A percentile compares a stretch with the other conserved stretches of the same genome.
Conservation (phyloP, 192 early-diverging fungal species). For the Backusella morwellensis region DNA sequence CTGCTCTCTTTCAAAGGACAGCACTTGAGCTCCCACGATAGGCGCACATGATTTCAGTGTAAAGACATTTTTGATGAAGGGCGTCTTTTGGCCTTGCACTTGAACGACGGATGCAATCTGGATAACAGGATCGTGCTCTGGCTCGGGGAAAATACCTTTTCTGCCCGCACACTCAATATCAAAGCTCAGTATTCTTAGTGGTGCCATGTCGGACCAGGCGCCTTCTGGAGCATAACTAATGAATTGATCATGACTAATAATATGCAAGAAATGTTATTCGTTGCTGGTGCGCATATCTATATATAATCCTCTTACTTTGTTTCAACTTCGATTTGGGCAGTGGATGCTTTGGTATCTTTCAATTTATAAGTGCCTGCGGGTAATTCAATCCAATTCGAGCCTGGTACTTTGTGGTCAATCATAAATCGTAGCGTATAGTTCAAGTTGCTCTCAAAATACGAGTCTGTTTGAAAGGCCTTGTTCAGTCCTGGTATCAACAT, state of each 20-base stretch:
- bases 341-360: slow-evolving; percentile 44
- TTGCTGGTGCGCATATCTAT: neutral
- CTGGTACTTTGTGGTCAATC: slow-evolving; percentile 86
- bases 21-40: slow-evolving; percentile 86
- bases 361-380: slow-evolving; percentile 71
- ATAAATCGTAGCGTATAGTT: slow-evolving; percentile 88
- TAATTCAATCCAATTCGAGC: slow-evolving; percentile 92
- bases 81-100: slow-evolving; percentile 82
- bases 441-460: slow-evolving; percentile 88
- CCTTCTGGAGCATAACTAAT: slow-evolving; percentile 84
- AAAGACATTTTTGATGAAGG: slow-evolving; percentile 93
- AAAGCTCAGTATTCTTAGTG: slow-evolving; percentile 91
- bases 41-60: slow-evolving; percentile 89
- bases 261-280: neutral
- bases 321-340: slow-evolving; percentile 84
- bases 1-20: slow-evolving; percentile 76
- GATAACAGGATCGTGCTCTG: slow-evolving; percentile 89
- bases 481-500: slow-evolving; percentile 58
- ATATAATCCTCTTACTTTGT: slow-evolving; percentile 42
- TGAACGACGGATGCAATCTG: slow-evolving; percentile 97
- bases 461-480: slow-evolving; percentile 35
- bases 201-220: slow-evolving; percentile 92
- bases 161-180: slow-evolving; percentile 99
- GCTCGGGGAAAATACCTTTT: slow-evolving; percentile 93
- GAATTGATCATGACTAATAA: slow-evolving; percentile 68